These are phyloP conservation scores for Pinus tabuliformis DNA, from an alignment of 75 land plant species.

Conservation along the genomic window DNA sequence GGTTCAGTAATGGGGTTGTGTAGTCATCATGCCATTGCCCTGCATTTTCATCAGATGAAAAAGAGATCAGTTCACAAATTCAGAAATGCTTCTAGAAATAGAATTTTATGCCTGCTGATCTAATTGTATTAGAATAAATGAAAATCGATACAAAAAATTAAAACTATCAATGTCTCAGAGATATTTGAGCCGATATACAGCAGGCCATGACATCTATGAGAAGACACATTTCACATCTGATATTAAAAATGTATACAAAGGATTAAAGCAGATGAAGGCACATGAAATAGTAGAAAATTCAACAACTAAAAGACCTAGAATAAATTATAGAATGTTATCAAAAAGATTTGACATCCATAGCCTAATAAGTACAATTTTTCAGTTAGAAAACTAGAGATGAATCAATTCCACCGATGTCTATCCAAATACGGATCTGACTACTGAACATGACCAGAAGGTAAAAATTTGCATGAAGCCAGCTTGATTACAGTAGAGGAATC, in stretches of 20 bases:
- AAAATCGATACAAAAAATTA: not conserved
- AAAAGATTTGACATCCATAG: not conserved
- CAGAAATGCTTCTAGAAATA: not conserved
- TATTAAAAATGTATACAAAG: not conserved
- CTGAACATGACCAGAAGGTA: not conserved
- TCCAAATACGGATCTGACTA: not conserved
- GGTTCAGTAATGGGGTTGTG: slow-evolving; percentile 1
- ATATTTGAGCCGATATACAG: not conserved
- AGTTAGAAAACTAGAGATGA: not conserved
- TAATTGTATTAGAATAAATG: not conserved
- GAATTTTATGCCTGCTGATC: not conserved
- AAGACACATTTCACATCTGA: not conserved
- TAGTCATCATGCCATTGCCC: slow-evolving; percentile 5
- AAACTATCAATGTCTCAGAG: not conserved
- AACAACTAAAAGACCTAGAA: not conserved
- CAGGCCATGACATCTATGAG: not conserved
- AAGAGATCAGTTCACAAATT: slow-evolving; percentile 3
- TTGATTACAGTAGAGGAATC: not conserved
- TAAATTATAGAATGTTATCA: not conserved
- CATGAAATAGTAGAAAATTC: not conserved
- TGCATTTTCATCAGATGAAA: slow-evolving; percentile 1
- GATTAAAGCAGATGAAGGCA: not conserved
- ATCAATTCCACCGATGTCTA: not conserved
- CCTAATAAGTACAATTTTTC: not conserved
- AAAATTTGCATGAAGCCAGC: not conserved